Evolutionary conservation across 257 asterid genomes (phyloP).

Genomic region (Solanum corneliomulleri): DNA sequence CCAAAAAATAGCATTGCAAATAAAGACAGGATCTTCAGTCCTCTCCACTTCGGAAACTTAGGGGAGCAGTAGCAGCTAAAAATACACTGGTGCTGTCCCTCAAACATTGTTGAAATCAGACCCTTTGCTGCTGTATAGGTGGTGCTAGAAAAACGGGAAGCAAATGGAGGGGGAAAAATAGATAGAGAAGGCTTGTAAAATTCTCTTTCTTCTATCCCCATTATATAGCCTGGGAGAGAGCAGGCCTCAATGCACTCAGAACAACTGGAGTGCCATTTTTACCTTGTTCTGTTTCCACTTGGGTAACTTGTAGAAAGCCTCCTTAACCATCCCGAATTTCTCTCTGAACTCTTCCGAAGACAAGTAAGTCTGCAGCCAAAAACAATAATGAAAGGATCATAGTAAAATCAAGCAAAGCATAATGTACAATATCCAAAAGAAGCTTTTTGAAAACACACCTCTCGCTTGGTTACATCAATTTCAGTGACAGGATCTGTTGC

Average conservation of each 20-base stretch:
- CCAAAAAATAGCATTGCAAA: slow-evolving; percentile 16
- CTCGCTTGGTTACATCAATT: slow-evolving; percentile 83
- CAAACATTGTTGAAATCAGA: slow-evolving; percentile 13
- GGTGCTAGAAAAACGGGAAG: slow-evolving; percentile 1
- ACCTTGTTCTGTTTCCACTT: slow-evolving; percentile 98
- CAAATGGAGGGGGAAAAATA: background rate
- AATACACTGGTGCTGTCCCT: slow-evolving; percentile 45
- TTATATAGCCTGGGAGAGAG: slow-evolving; percentile 4
- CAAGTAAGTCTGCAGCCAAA: slow-evolving; percentile 58
- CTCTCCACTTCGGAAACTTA: slow-evolving; percentile 12
- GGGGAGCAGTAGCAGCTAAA: slow-evolving; percentile 66
- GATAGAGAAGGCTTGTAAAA: slow-evolving; percentile 15
- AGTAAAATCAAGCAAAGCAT: background rate
- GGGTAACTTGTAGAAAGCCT: slow-evolving; percentile 73
- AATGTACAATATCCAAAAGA: background rate
- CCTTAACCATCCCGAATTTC: slow-evolving; percentile 70
- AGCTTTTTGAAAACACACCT: slow-evolving; percentile 35
- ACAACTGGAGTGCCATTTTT: slow-evolving; percentile 81
- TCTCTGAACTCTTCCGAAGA: slow-evolving; percentile 76
- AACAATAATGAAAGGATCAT: background rate
- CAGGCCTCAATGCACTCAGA: slow-evolving; percentile 24
- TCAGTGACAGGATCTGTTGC: slow-evolving; percentile 64
- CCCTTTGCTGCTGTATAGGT: slow-evolving; percentile 11
- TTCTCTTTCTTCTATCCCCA: slow-evolving; percentile 16
- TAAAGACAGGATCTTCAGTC: slow-evolving; percentile 6